Conservation (phyloP, 345 rosid species). For the Reutealis trisperma region DNA sequence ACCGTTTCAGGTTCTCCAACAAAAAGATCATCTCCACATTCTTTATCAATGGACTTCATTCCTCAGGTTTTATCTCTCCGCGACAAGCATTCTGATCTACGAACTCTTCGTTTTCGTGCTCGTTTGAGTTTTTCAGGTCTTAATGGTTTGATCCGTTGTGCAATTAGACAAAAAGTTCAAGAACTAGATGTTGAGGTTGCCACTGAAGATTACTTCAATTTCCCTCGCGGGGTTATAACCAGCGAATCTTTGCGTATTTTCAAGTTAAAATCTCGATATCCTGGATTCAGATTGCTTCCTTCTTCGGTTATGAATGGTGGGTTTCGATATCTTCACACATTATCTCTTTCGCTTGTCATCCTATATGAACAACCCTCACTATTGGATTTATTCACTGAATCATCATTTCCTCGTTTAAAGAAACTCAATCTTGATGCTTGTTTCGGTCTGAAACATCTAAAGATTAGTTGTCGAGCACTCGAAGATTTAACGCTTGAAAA, state of each 20-base stretch:
- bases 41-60: constrained; percentile 40
- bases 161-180: constrained; percentile 62
- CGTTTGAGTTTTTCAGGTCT: constrained; percentile 61
- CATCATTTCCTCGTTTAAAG: constrained; percentile 61
- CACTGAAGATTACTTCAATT: constrained; percentile 72
- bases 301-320: constrained; percentile 51
- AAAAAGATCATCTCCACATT: constrained; percentile 12
- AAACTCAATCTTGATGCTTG: constrained; percentile 54
- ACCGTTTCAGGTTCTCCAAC: constrained; percentile 6
- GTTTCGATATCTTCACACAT: constrained; percentile 51
- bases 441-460: constrained; percentile 57
- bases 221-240: constrained; percentile 60
- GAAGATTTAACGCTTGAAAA: constrained; percentile 55
- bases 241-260: constrained; percentile 57
- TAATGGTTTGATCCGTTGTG: constrained; percentile 66
- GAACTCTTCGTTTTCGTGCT: constrained; percentile 61
- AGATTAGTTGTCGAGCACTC: constrained; percentile 54
- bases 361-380: constrained; percentile 52
- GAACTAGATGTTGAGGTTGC: constrained; percentile 74
- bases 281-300: constrained; percentile 76
- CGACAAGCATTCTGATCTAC: constrained; percentile 46
- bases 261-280: constrained; percentile 55
- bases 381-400: constrained; percentile 59
- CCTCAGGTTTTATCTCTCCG: constrained; percentile 47
- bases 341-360: constrained; percentile 56